phyloP scores from a whole-genome alignment of 2,329 filamentous ascomycete genomes.

The Fusarium neocosmosporiellum region DNA sequence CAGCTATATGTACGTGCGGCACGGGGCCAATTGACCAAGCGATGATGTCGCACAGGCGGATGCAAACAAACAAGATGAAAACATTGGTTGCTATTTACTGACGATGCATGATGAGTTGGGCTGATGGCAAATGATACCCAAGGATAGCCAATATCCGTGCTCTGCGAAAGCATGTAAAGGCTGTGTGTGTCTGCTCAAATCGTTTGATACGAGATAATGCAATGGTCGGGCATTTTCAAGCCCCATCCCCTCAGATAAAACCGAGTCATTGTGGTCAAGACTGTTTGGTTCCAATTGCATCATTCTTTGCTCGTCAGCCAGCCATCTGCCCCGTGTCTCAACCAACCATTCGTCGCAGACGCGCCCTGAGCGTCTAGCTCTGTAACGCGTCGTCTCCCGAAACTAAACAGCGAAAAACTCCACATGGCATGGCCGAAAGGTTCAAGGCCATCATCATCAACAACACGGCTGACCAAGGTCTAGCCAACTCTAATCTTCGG shows the following conservation, averaged over 20 bases:
- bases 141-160: background rate
- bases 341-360: conserved; percentile 24
- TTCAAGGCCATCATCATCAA: conserved; percentile 24
- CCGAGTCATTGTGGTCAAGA: background rate
- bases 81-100: conserved; percentile 35
- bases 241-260: background rate
- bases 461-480: conserved; percentile 21
- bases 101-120: conserved; percentile 33
- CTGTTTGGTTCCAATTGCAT: conserved; percentile 8
- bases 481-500: conserved; percentile 17
- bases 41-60: background rate
- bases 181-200: too few relatives aligned
- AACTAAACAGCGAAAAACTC: conserved; percentile 25
- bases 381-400: conserved; percentile 25
- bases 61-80: conserved; percentile 22
- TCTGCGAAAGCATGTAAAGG: background rate
- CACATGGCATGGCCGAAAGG: conserved; percentile 5
- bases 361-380: conserved; percentile 15
- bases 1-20: background rate
- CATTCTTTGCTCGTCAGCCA: conserved; percentile 17
- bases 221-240: background rate
- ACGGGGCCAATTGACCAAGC: background rate
- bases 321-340: conserved; percentile 8
- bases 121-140: conserved; percentile 13
- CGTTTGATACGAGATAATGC: background rate